A percentile compares a stretch with the other conserved stretches of the same genome.
Conservation (phyloP, 306 rosid genomes). For the Cicer yamashitae region DNA sequence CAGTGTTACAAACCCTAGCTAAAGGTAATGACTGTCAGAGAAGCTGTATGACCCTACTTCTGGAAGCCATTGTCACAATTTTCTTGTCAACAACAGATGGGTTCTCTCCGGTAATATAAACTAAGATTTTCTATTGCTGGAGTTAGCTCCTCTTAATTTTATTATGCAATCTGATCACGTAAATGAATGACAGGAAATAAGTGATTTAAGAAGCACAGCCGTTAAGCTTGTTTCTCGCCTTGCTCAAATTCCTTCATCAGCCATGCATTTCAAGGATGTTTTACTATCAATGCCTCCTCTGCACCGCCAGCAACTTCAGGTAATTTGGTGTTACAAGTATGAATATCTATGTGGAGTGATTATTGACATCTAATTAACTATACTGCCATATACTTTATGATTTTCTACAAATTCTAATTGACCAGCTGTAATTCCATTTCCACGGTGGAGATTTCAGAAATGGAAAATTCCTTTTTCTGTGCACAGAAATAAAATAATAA, state of each 20-base stretch:
- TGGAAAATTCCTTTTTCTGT: slow-evolving; percentile 20
- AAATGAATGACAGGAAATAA: slow-evolving; percentile 66
- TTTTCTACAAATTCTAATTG: slow-evolving; percentile 23
- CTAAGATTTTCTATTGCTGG: slow-evolving; percentile 34
- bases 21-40: slow-evolving; percentile 68
- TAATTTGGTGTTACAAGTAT: slow-evolving; percentile 33
- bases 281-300: slow-evolving; percentile 84
- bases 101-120: slow-evolving; percentile 63
- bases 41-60: slow-evolving; percentile 69
- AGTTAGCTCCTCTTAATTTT: slow-evolving; percentile 31
- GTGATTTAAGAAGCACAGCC: slow-evolving; percentile 72
- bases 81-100: slow-evolving; percentile 69
- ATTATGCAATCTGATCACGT: slow-evolving; percentile 36
- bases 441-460: slow-evolving; percentile 22
- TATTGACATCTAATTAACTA: slow-evolving; percentile 34
- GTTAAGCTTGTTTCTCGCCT: slow-evolving; percentile 86
- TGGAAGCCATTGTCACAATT: slow-evolving; percentile 77
- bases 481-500: background rate
- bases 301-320: slow-evolving; percentile 96
- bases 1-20: slow-evolving; percentile 74
- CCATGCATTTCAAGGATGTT: slow-evolving; percentile 82
- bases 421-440: slow-evolving; percentile 12
- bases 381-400: slow-evolving; percentile 25
- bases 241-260: slow-evolving; percentile 92
- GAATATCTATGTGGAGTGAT: background rate